These are phyloP conservation scores for Paraconiothyrium brasiliense DNA, from an alignment of 2,329 filamentous ascomycete species.

Conservation along the genomic window DNA sequence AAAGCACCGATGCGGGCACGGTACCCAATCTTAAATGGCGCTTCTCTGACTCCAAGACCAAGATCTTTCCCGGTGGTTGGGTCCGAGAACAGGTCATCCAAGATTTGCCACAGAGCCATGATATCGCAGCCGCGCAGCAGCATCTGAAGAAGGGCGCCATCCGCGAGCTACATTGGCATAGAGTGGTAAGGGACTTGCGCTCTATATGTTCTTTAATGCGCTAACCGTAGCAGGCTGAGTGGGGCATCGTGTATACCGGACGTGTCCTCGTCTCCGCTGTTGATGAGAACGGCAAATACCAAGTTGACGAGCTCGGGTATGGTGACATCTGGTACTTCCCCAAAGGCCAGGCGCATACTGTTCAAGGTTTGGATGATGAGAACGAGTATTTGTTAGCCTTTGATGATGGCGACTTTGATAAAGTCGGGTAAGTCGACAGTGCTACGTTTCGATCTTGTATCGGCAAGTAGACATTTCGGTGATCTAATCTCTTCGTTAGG, in stretches of 20 bases:
- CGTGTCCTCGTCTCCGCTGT: slow-evolving; percentile 68
- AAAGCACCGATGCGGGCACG: slow-evolving; percentile 69
- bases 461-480: neutral
- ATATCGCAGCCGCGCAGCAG: slow-evolving; percentile 74
- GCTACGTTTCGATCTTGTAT: neutral
- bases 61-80: slow-evolving; percentile 71
- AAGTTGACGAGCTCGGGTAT: slow-evolving; percentile 64
- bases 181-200: slow-evolving; percentile 60
- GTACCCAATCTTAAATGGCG: slow-evolving; percentile 75
- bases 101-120: slow-evolving; percentile 72
- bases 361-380: slow-evolving; percentile 71
- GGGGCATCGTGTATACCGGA: slow-evolving; percentile 70
- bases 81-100: slow-evolving; percentile 71
- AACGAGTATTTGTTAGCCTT: slow-evolving; percentile 75
- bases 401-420: slow-evolving; percentile 73
- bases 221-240: slow-evolving; percentile 63
- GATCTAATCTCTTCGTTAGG: slow-evolving; percentile 36
- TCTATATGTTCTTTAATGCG: neutral
- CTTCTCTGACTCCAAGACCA: slow-evolving; percentile 73
- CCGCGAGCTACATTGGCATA: slow-evolving; percentile 75
- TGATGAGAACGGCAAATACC: slow-evolving; percentile 67
- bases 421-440: slow-evolving; percentile 59
- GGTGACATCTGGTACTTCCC: slow-evolving; percentile 77
- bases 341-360: slow-evolving; percentile 70
- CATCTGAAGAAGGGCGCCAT: slow-evolving; percentile 73